These are phyloP conservation scores for Trichoderma koningii DNA, from an alignment of 2,329 filamentous ascomycete species.

Conservation along the genomic window DNA sequence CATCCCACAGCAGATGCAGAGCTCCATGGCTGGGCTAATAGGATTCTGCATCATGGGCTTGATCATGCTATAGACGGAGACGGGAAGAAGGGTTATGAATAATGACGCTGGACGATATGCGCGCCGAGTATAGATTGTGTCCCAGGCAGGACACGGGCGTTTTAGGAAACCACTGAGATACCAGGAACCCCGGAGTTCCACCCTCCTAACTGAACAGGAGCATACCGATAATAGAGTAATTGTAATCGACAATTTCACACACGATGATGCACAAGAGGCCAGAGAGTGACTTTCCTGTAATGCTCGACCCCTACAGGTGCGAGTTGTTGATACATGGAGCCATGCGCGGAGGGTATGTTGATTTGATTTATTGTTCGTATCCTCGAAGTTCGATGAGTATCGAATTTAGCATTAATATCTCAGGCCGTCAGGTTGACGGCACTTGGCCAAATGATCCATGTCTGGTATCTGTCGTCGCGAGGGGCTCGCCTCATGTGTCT, in stretches of 20 bases:
- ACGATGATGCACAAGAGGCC: neutral
- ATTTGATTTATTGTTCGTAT: neutral
- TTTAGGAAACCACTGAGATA: constrained; percentile 30
- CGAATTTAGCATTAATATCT: neutral
- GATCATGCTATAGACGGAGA: constrained; percentile 37
- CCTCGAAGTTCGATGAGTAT: neutral
- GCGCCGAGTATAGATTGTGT: constrained; percentile 30
- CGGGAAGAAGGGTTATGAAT: constrained; percentile 24
- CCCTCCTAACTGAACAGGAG: constrained; percentile 16
- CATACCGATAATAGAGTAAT: constrained; percentile 26
- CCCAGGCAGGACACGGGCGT: constrained; percentile 32
- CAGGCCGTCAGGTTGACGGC: neutral
- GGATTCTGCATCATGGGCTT: constrained; percentile 44
- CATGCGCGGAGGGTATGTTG: neutral
- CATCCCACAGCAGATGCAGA: constrained; percentile 39
- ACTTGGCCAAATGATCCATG: neutral
- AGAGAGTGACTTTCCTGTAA: neutral
- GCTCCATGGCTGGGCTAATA: constrained; percentile 41
- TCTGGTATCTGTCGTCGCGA: neutral
- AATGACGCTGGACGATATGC: constrained; percentile 26
- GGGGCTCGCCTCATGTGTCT: too few species aligned
- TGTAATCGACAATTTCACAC: constrained; percentile 26
- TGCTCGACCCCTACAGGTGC: neutral
- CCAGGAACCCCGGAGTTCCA: constrained; percentile 26
- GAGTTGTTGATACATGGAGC: neutral